Base-by-base conservation (phyloP, 129 eudicot species). In the Glebionis coronaria region DNA sequence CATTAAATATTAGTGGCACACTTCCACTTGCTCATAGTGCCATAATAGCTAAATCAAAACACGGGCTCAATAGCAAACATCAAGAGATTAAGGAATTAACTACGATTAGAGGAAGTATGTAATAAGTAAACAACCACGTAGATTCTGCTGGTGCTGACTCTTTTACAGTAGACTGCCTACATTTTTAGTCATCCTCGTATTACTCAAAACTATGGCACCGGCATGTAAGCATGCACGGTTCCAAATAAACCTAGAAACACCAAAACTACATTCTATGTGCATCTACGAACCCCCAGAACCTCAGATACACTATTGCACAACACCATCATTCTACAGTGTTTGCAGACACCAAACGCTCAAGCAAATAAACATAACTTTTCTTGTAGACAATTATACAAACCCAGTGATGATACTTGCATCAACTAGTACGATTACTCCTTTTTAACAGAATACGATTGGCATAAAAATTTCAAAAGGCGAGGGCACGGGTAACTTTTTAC, bases 151-250 rank as follows among this genome's bases (percentile, higher is more conserved):
- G 14, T 47, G 19, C 40, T 3, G 9, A 31, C 5, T 6, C 5
- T 31, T 27, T 35, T 14, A 31, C 12, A 60, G 25, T 9, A 13
- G 14, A 60, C 46, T 45, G 56, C 45, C 70, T 65, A 31, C n/a
- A 65, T 27, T 65, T 10, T 56, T 28, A 45, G 12, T 19, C 69
- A 64, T 25, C 23, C 13, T 12, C 56, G 5, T 11, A 45, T 20
- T 64, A 46, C 56, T 19, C n/a, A 18, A 23, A 65, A 29, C 44
- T 65, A 65, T 49, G 40, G 27, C 70, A 25, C 44, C 9, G 44
- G 25, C 70, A 65, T 65, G 70, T 49, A 60, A 14, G 46, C 11
- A 62, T 15, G n/a, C 52, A 6, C 15, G 15, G 47, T 60, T 35
- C 65, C 65, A 13, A 31, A 15, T 5, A 60, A 31, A 60, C n/a